Evolutionary conservation across 306 rosid genomes (phyloP).

Genomic region (Begonia fuchsioides): DNA sequence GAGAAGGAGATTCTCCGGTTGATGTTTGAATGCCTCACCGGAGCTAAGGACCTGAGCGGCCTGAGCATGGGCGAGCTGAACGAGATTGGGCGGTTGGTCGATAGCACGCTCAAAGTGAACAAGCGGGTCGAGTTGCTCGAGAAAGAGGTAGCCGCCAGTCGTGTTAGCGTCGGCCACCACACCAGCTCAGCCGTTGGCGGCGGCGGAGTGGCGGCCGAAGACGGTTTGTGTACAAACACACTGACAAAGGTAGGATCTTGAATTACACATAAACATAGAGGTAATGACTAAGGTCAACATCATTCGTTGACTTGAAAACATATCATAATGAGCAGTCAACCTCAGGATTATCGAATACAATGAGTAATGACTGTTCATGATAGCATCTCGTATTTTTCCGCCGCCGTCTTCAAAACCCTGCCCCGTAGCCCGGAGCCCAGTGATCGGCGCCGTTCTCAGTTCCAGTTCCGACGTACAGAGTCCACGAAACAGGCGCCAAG

Average conservation of each 20-base stretch:
- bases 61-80: constrained; percentile 14
- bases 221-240: not conserved
- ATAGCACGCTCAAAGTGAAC: constrained; percentile 11
- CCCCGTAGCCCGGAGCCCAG: constrained; percentile 64
- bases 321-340: constrained; percentile 79
- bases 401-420: constrained; percentile 13
- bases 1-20: constrained; percentile 11
- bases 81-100: constrained; percentile 16
- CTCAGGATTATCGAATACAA: constrained; percentile 28
- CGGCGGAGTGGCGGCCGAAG: not conserved
- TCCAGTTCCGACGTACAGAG: constrained; percentile 58
- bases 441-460: constrained; percentile 66
- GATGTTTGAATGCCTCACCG: constrained; percentile 12
- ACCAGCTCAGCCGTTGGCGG: not conserved
- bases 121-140: constrained; percentile 3
- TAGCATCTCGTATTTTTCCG: constrained; percentile 24
- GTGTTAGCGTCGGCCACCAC: no score
- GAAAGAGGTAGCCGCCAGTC: not conserved
- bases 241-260: no score
- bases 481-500: constrained; percentile 68
- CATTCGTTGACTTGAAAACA: constrained; percentile 8
- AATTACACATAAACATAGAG: no score
- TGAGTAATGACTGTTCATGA: constrained; percentile 63
- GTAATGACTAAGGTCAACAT: no score
- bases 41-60: constrained; percentile 1